A percentile compares a stretch with the other conserved stretches of the same genome.
phyloP scores from a whole-genome alignment of 768 basidiomycete genomes.

The Coprinopsis sp. region DNA sequence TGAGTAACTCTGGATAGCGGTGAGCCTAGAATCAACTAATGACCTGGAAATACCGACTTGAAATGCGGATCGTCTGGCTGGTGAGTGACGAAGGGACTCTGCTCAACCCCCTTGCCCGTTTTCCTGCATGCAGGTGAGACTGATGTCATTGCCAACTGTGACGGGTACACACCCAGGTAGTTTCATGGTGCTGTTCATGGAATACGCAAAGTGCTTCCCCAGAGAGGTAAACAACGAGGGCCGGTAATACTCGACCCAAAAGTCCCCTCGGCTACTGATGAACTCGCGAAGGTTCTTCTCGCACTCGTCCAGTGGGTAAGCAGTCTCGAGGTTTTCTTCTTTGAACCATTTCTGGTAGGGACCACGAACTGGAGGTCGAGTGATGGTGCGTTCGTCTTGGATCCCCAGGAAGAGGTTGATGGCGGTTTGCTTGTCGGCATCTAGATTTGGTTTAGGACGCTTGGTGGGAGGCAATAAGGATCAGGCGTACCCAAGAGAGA shows the following conservation, averaged over 20 bases:
- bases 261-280: slow-evolving; percentile 59
- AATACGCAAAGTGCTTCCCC: slow-evolving; percentile 86
- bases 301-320: slow-evolving; percentile 66
- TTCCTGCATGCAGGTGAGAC: slow-evolving; percentile 41
- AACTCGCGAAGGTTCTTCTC: slow-evolving; percentile 56
- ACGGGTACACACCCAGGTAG: slow-evolving; percentile 60
- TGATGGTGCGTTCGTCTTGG: slow-evolving; percentile 47
- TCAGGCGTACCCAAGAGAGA: slow-evolving; percentile 68
- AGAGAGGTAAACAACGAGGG: slow-evolving; percentile 80
- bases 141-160: background rate
- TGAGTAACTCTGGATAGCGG: slow-evolving; percentile 55
- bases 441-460: slow-evolving; percentile 33
- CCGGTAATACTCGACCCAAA: slow-evolving; percentile 87
- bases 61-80: slow-evolving; percentile 30
- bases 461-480: background rate
- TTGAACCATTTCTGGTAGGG: slow-evolving; percentile 87
- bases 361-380: slow-evolving; percentile 49
- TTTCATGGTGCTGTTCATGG: slow-evolving; percentile 87
- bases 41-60: slow-evolving; percentile 16
- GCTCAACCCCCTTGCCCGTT: slow-evolving; percentile 58
- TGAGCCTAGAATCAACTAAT: background rate
- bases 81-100: slow-evolving; percentile 73
- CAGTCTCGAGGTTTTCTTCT: slow-evolving; percentile 59
- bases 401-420: slow-evolving; percentile 97
- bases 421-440: slow-evolving; percentile 95